Evolutionary conservation across 2,329 filamentous ascomycete genomes (phyloP), one percentile per base, ranked within the genome.

Genomic region (Aspergillus chevalieri): DNA sequence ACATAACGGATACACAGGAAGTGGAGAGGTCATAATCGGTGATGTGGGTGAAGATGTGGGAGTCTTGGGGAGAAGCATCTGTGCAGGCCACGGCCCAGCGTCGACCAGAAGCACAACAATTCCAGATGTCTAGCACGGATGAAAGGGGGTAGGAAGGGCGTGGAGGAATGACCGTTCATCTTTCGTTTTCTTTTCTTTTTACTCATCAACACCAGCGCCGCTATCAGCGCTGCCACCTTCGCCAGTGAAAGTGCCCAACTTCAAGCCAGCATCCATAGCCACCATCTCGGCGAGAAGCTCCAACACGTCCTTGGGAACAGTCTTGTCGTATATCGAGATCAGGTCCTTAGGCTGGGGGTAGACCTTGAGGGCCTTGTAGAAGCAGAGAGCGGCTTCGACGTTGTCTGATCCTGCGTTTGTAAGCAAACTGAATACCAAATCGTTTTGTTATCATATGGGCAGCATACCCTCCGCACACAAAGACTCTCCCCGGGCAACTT

Each of bases 251-350:
- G 65, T 61, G 47, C 76, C 81, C 55, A 88, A 78, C 59, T 85
- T 81, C 59, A 89, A 75, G 56, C 77, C 83, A 55, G 86, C 82
- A 74, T 97, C 93, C 71, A 91, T 83, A 57, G 91, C 92, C 65
- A 98, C 95, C 89, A 98, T 96, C 76, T 96, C 89, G 58, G 93
- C 93, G 55, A 98, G 84, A 62, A 97, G 85, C 71, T 98, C 92
- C 62, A 98, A 84, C 63, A 97, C 88, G 55, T 91, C 91, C 87
- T 96, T 96, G 62, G 92, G 86, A 43, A 97, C 91, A 28, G 93
- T 97, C 82, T 95, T 95, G 73, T 98, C 93, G 74, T 98, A 98
- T 72, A 98, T 95, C 64, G 82, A 82, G 70, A 98, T 96, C 63
- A 98, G 78, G 66, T 97, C 93, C 62, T 85, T 82, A 10, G 92